Percentiles rank a stretch among this genome's conserved stretches.
These are phyloP conservation scores for Symbiotaphrina buchneri DNA, from an alignment of 495 filamentous ascomycete genomes.

Conservation along the genomic window DNA sequence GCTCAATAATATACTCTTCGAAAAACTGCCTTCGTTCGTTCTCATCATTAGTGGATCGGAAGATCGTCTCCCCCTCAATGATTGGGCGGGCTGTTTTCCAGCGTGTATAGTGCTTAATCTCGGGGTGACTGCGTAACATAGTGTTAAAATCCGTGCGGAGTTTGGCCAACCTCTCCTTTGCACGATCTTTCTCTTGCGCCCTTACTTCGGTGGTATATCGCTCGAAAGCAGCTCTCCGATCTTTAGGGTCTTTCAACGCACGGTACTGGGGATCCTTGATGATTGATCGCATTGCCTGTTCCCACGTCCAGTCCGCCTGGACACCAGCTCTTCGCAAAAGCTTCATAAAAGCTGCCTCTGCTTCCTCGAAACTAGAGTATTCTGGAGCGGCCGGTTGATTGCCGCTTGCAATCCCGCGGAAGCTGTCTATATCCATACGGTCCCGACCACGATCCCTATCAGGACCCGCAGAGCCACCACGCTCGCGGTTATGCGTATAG, in stretches of 20 bases:
- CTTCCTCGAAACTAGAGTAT: slow-evolving; percentile 71
- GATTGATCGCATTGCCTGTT: slow-evolving; percentile 68
- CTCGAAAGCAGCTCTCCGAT: slow-evolving; percentile 81
- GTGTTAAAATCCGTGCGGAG: slow-evolving; percentile 82
- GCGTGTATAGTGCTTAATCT: slow-evolving; percentile 93
- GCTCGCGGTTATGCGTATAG: slow-evolving; percentile 24
- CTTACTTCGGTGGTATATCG: slow-evolving; percentile 86
- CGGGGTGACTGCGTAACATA: slow-evolving; percentile 90
- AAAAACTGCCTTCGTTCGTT: slow-evolving; percentile 80
- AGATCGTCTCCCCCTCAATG: slow-evolving; percentile 88
- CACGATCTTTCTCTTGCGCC: slow-evolving; percentile 81
- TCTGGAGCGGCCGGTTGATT: slow-evolving; percentile 53
- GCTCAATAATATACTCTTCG: slow-evolving; percentile 73
- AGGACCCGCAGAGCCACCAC: slow-evolving; percentile 28
- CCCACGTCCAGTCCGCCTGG: slow-evolving; percentile 81
- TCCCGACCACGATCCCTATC: slow-evolving; percentile 49
- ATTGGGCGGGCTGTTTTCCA: slow-evolving; percentile 95
- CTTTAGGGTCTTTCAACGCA: slow-evolving; percentile 79
- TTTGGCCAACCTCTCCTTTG: slow-evolving; percentile 85
- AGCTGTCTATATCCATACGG: slow-evolving; percentile 26
- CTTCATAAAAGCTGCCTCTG: slow-evolving; percentile 84
- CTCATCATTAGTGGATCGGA: slow-evolving; percentile 75
- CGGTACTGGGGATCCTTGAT: slow-evolving; percentile 90
- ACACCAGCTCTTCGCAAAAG: slow-evolving; percentile 68
- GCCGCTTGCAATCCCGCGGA: slow-evolving; percentile 36